These are phyloP conservation scores for Yamadazyma endophytica DNA, from an alignment of 805 yeast genomes.

Conservation along the genomic window DNA sequence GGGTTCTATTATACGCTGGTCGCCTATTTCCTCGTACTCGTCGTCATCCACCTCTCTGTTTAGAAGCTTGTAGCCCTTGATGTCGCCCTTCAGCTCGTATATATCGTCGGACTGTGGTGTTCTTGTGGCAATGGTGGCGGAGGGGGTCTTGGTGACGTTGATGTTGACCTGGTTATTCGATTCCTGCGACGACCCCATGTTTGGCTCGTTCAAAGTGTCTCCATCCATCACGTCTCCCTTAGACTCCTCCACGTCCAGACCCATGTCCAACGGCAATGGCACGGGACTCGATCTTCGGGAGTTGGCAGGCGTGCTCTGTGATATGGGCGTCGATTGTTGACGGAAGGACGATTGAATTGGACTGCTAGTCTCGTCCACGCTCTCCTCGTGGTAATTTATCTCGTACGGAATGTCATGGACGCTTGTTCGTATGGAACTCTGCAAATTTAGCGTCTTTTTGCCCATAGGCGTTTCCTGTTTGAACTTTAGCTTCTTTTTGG, in stretches of 20 bases:
- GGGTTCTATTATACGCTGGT: conserved; percentile 3
- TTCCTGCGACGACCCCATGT: no score
- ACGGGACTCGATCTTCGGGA: conserved; percentile 32
- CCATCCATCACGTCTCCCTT: no score
- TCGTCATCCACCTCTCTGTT: conserved; percentile 6
- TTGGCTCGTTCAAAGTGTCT: no score
- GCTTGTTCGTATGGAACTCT: no score
- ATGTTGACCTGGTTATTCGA: no score
- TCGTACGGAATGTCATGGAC: no score
- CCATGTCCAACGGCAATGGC: no score
- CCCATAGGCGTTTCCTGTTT: conserved; percentile 14
- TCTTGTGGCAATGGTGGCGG: no score
- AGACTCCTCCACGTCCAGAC: no score
- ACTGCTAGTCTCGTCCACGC: conserved; percentile 8
- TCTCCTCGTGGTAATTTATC: conserved; percentile 6
- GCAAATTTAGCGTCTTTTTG: no score
- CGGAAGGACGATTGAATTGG: conserved; percentile 8
- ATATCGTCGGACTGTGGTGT: no score
- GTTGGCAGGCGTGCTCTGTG: conserved; percentile 41
- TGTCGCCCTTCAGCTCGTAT: conserved; percentile 1
- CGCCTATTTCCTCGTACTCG: conserved; percentile 2
- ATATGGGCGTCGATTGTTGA: conserved; percentile 33
- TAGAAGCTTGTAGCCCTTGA: conserved; percentile 10
- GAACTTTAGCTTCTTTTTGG: conserved; percentile 29
- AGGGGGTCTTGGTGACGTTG: no score